Evolutionary conservation across 257 asterid genomes (phyloP), one percentile per base, ranked within the genome.

Genomic region (Solanum peruvianum): DNA sequence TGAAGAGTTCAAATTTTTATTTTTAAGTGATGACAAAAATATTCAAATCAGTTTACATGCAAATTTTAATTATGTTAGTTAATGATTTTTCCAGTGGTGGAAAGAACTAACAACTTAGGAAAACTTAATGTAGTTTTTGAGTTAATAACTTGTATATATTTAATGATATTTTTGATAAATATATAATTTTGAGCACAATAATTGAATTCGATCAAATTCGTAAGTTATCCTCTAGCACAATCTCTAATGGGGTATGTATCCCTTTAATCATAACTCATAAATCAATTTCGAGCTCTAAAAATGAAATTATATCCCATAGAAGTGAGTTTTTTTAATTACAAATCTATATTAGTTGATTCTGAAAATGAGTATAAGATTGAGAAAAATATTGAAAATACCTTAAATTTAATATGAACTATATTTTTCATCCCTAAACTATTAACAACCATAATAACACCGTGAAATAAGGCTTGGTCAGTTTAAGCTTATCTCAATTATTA

Each of bases 151-250:
- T 52, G 2, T 18, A 52, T 52, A 52, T 7, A 52, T 52, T 52
- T 52, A 52, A 2, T 52, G n/a, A 52, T 52, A 18, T 16, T 52
- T 52, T 52, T 16, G 1, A 52, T 0, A 52, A 52, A 52, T 52
- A 52, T 6, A 52, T 52, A 52, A 23, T 52, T 52, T 52, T 6
- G n/a, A 52, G 2, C n/a, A 52, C 4, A 52, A 0, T 0, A 18
- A 52, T 0, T 52, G n/a, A 0, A 52, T 52, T 52, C 11, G n/a
- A 52, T 7, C n/a, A 52, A 52, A 52, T 9, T 52, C 3, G 20
- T 16, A 52, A 52, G n/a, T 52, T 18, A 52, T 52, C n/a, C 62
- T 52, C 60, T 16, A 16, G 0, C n/a, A 52, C 62, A 52, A 52
- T 8, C n/a, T 18, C 62, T 52, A 52, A 23, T 52, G n/a, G 62